A percentile compares a stretch with the other conserved stretches of the same genome.
Evolutionary conservation across 2,329 filamentous ascomycete genomes (phyloP).

Genomic region (Ceratocystis alfenasii): DNA sequence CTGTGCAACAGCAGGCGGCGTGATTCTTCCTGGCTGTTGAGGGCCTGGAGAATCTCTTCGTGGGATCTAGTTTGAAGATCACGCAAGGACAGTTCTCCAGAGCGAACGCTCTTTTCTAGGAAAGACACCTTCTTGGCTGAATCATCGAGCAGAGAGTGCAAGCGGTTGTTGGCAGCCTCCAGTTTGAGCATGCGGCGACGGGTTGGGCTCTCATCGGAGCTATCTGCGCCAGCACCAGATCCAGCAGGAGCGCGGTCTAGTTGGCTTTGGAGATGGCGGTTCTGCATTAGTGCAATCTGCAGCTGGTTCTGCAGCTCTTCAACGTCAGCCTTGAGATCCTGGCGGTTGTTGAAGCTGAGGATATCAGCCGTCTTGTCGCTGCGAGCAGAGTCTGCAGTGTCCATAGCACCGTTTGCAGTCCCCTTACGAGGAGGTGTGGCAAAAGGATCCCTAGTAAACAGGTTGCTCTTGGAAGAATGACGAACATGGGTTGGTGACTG

Average conservation of each 20-base stretch:
- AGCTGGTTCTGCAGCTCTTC: conserved; percentile 90
- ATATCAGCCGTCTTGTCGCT: conserved; percentile 74
- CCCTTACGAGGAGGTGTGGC: conserved; percentile 38
- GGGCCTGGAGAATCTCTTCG: conserved; percentile 82
- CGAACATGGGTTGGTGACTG: conserved; percentile 56
- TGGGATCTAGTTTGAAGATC: conserved; percentile 90
- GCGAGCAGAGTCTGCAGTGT: conserved; percentile 56
- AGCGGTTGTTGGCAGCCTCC: conserved; percentile 77
- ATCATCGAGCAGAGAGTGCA: conserved; percentile 91
- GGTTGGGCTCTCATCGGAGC: conserved; percentile 61
- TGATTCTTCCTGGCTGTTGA: conserved; percentile 87
- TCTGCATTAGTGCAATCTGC: conserved; percentile 89
- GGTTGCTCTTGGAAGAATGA: conserved; percentile 47
- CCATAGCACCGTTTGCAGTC: conserved; percentile 47
- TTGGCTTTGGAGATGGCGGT: conserved; percentile 81
- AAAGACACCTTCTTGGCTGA: conserved; percentile 84
- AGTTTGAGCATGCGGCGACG: conserved; percentile 75
- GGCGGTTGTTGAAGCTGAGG: conserved; percentile 69
- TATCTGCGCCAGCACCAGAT: conserved; percentile 1
- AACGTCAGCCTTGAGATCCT: conserved; percentile 81
- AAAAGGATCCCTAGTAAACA: conserved; percentile 5
- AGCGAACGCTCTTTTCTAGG: conserved; percentile 74
- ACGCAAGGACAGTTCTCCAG: conserved; percentile 74
- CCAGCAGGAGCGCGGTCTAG: conserved; percentile 54
- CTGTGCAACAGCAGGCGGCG: conserved; percentile 68